Percentiles rank a stretch among this genome's conserved stretches.
Conservation (phyloP, 257 asterid species). For the Petunia axillaris region DNA sequence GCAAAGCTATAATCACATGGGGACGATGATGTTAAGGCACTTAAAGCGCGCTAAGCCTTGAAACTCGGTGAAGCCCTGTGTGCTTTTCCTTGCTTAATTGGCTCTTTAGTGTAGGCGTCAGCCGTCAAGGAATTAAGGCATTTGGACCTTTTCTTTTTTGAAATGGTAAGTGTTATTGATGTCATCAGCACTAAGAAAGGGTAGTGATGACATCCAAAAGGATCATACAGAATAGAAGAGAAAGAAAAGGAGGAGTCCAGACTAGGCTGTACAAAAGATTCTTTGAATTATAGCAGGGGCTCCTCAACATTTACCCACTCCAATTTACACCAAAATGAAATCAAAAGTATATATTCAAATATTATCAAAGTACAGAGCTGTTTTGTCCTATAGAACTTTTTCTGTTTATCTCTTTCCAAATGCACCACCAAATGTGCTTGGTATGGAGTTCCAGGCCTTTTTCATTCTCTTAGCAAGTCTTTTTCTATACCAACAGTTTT, state of each 20-base stretch:
- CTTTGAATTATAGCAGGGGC: not conserved
- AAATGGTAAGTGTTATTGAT: conserved; percentile 11
- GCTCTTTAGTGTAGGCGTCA: too few relatives aligned
- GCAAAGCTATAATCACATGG: not conserved
- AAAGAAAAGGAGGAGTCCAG: conserved; percentile 12
- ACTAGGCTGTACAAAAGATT: not conserved
- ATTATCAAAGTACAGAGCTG: not conserved
- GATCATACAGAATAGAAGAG: not conserved
- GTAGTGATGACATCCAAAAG: not conserved
- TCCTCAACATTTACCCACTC: not conserved
- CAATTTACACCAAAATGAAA: not conserved
- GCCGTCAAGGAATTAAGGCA: too few relatives aligned
- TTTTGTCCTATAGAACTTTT: not conserved
- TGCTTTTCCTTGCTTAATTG: too few relatives aligned
- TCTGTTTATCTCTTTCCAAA: not conserved
- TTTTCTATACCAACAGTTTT: not conserved
- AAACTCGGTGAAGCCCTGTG: too few relatives aligned
- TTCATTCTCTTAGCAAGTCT: not conserved
- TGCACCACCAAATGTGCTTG: not conserved
- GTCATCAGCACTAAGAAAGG: conserved; percentile 1
- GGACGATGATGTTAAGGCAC: too few relatives aligned
- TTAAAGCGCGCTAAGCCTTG: too few relatives aligned
- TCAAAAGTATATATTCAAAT: not conserved
- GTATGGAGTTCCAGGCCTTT: not conserved
- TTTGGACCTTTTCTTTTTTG: not conserved